Base-by-base conservation (phyloP, 2,329 filamentous ascomycete genomes). In the Cytospora paraplurivora region DNA sequence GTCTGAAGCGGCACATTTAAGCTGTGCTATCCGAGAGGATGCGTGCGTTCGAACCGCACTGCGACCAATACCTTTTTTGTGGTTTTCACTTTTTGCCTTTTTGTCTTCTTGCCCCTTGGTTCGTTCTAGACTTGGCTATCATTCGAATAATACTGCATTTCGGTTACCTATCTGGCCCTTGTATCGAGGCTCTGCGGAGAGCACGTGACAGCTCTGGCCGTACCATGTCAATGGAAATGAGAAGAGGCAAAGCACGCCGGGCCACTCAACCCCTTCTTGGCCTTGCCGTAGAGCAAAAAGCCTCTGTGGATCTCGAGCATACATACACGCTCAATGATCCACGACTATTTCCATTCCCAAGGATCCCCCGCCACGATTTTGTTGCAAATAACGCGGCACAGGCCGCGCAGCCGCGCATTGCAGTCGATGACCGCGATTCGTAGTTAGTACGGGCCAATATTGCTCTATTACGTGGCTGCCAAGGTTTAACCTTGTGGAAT, bases 11-110 rank as follows among this genome's bases (percentile, higher is more conserved):
- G 62, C 62, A 64, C 58, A 62, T 64, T 62, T 62, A 62, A 62
- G 61, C 62, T 64, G 57, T 64, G 62, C 62, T 64, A 64, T 64
- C 62, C 62, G 62, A 61, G 61, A 64, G 62, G 62, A 64, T 64
- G 62, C 62, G 62, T 64, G 62, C 62, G 62, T 64, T 64, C 62
- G 62, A 64, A 64, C 62, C 62, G 62, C 62, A 64, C 62, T 64
- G 62, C 62, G 55, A 60, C 58, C 62, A 64, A 38, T 19, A 32
- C 11, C 13, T 47, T 63, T 63, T 59, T 11, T 56, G 56, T 59
- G 21, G 7, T 32, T n/a, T 52, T 33, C 54, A 7, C 4, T 8
- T 19, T 3, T 21, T 41, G n/a, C 41, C 50, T 54, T 63, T 51
- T 55, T 55, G 38, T 3, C n/a, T 5, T 49, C n/a, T n/a, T n/a